A percentile compares a stretch with the other conserved stretches of the same genome.
Evolutionary conservation across 768 basidiomycete genomes (phyloP).

Genomic region (Podaxis pistillaris): DNA sequence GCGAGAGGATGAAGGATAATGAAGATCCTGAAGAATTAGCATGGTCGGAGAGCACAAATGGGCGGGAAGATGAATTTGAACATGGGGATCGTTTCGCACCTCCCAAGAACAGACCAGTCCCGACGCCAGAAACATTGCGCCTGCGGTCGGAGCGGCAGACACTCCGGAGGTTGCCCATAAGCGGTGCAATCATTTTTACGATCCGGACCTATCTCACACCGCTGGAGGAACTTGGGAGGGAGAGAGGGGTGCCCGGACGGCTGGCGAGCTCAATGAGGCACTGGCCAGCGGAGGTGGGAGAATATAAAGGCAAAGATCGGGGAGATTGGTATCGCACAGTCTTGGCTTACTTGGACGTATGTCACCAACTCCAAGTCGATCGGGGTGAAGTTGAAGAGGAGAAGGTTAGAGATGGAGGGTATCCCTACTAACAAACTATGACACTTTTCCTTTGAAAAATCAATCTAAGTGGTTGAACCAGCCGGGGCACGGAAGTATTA

Average conservation of each 20-base stretch:
- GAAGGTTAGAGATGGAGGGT: background rate
- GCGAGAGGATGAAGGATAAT: slow-evolving; percentile 19
- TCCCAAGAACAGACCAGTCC: slow-evolving; percentile 14
- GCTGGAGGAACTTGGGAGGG: slow-evolving; percentile 47
- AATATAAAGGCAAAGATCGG: slow-evolving; percentile 41
- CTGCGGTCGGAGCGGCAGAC: slow-evolving; percentile 68
- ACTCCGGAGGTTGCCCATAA: slow-evolving; percentile 57
- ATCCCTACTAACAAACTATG: slow-evolving; percentile 8
- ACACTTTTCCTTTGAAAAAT: background rate
- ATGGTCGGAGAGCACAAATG: slow-evolving; percentile 58
- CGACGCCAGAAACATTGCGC: slow-evolving; percentile 44
- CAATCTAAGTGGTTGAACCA: background rate
- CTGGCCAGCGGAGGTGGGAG: slow-evolving; percentile 62
- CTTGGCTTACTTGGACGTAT: slow-evolving; percentile 37
- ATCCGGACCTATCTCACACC: slow-evolving; percentile 65
- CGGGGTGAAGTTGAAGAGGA: slow-evolving; percentile 11
- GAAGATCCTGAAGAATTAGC: slow-evolving; percentile 65
- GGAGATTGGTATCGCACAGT: slow-evolving; percentile 31
- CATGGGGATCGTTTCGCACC: slow-evolving; percentile 21
- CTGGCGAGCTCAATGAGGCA: slow-evolving; percentile 62
- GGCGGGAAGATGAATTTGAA: slow-evolving; percentile 46
- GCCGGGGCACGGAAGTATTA: background rate
- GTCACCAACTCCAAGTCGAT: slow-evolving; percentile 16
- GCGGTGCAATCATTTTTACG: slow-evolving; percentile 67
- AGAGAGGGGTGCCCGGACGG: slow-evolving; percentile 58